These are phyloP conservation scores for Solidago caesia DNA, from an alignment of 129 eudicot species.

Conservation along the genomic window DNA sequence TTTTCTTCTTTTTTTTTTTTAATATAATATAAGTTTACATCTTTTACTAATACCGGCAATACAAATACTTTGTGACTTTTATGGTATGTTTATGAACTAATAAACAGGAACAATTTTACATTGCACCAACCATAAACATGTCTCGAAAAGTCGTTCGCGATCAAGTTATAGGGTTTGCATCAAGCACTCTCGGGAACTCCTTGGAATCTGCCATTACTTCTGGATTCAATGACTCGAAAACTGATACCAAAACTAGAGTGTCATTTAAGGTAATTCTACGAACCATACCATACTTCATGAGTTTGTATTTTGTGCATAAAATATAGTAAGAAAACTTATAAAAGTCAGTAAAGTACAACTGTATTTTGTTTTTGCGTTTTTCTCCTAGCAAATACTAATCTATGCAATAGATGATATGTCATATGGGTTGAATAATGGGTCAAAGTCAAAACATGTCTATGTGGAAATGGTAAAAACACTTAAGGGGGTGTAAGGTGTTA, in stretches of 20 bases:
- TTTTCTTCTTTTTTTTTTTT: no score
- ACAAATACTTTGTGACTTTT: background rate
- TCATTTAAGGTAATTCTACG: conserved; percentile 68
- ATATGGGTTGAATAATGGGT: background rate
- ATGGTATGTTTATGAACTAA: conserved; percentile 5
- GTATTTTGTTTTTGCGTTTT: background rate
- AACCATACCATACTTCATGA: background rate
- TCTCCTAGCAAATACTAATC: background rate
- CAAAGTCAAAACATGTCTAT: background rate
- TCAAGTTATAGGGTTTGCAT: conserved; percentile 40
- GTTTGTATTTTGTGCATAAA: conserved; percentile 14
- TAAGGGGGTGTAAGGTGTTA: no score
- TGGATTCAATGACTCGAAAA: conserved; percentile 55
- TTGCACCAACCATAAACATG: conserved; percentile 49
- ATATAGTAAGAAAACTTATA: background rate
- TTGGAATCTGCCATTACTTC: conserved; percentile 45
- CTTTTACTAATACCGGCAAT: no score
- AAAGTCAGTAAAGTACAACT: background rate
- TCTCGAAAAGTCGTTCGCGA: conserved; percentile 47
- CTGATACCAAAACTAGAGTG: conserved; percentile 61
- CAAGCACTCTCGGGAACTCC: conserved; percentile 44
- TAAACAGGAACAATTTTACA: conserved; percentile 64
- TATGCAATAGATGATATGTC: no score
- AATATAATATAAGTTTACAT: no score
- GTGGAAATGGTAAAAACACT: no score